Conservation (phyloP, 2,329 filamentous ascomycete species). For the Epichloe brachyelytri region DNA sequence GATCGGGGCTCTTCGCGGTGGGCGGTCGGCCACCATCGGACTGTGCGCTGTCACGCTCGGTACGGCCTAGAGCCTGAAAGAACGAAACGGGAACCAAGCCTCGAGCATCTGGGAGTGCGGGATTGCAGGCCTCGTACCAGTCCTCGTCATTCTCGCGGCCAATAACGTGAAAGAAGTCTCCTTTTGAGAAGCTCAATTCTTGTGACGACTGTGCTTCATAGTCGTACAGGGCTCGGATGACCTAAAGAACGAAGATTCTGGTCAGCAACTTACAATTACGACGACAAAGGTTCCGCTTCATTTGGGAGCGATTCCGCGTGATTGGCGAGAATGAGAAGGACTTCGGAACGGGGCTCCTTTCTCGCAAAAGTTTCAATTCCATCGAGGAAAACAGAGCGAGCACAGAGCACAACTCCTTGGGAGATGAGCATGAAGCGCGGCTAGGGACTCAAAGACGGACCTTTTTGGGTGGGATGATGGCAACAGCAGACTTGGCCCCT, state of each 20-base stretch:
- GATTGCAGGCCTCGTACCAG: conserved; percentile 99
- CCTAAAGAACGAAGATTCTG: conserved; percentile 36
- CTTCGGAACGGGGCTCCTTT: no score
- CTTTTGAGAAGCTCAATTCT: conserved; percentile 82
- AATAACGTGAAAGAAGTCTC: conserved; percentile 97
- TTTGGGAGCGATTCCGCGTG: no score
- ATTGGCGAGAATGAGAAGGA: no score
- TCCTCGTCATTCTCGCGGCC: conserved; percentile 86
- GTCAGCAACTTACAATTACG: neutral
- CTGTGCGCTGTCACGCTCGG: conserved; percentile 74
- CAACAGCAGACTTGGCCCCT: conserved; percentile 71
- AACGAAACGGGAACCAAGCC: conserved; percentile 89
- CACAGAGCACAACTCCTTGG: no score
- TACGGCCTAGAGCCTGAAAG: conserved; percentile 87
- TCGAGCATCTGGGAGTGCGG: conserved; percentile 69
- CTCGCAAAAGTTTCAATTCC: no score
- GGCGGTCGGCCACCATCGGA: conserved; percentile 42
- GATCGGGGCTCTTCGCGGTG: conserved; percentile 51
- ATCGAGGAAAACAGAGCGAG: no score
- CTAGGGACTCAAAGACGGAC: conserved; percentile 33
- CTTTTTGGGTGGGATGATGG: conserved; percentile 89
- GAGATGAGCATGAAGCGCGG: no score
- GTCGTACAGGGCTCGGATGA: conserved; percentile 93
- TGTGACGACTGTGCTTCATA: conserved; percentile 66
- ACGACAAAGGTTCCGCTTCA: neutral